Evolutionary conservation across 495 filamentous ascomycete species (phyloP).

Genomic region (Penicillium silybi): DNA sequence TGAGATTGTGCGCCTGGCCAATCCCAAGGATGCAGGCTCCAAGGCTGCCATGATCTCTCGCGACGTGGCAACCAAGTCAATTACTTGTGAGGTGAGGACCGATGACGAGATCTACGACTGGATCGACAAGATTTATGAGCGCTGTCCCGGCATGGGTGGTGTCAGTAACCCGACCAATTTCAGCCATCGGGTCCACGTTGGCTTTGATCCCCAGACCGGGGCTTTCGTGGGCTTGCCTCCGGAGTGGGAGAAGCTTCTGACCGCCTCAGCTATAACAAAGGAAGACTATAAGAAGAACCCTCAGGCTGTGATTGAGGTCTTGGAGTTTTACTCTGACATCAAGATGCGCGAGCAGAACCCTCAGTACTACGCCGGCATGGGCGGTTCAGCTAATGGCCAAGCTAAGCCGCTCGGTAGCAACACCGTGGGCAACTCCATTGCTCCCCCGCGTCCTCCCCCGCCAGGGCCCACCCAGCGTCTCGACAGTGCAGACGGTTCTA

Average conservation of each 20-base stretch:
- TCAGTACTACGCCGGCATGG: slow-evolving; percentile 66
- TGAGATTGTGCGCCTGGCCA: slow-evolving; percentile 74
- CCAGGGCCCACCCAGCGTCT: slow-evolving; percentile 49
- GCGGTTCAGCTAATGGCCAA: slow-evolving; percentile 50
- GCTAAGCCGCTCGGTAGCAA: slow-evolving; percentile 29
- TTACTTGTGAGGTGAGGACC: slow-evolving; percentile 84
- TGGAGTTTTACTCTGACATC: slow-evolving; percentile 96
- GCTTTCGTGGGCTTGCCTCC: slow-evolving; percentile 89
- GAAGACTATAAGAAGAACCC: slow-evolving; percentile 97
- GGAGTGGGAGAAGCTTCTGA: slow-evolving; percentile 95
- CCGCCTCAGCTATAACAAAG: slow-evolving; percentile 92
- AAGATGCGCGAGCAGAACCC: slow-evolving; percentile 82
- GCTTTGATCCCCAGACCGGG: slow-evolving; percentile 89
- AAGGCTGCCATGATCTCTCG: slow-evolving; percentile 56
- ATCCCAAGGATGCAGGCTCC: slow-evolving; percentile 56
- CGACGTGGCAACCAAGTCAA: slow-evolving; percentile 74
- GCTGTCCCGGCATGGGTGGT: slow-evolving; percentile 94
- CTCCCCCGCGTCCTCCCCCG: slow-evolving; percentile 69
- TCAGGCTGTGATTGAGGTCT: slow-evolving; percentile 94
- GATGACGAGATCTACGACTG: slow-evolving; percentile 97
- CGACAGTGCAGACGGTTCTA: slow-evolving; percentile 33
- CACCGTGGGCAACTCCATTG: slow-evolving; percentile 62
- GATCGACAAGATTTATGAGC: slow-evolving; percentile 95
- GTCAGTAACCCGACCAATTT: slow-evolving; percentile 99
- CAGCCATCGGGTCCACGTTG: slow-evolving; percentile 92